phyloP scores from a whole-genome alignment of 441 rosid species.

The Erodium texanum region DNA sequence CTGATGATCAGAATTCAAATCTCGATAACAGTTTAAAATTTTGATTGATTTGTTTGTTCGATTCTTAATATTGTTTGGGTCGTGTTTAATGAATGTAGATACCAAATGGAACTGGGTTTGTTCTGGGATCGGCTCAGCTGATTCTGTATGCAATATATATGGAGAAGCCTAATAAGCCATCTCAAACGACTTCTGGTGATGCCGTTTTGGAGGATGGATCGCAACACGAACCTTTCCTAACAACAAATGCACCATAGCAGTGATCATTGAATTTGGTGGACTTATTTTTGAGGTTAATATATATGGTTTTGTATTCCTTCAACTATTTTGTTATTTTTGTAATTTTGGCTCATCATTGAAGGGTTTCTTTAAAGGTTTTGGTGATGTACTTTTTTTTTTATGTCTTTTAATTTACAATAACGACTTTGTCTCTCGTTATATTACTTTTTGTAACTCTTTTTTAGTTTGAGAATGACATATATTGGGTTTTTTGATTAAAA shows the following conservation, averaged over 20 bases:
- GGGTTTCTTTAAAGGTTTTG: too few species aligned
- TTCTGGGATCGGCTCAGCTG: slow-evolving; percentile 58
- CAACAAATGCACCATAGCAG: background rate
- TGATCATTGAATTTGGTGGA: background rate
- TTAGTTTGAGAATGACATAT: too few species aligned
- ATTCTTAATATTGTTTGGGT: background rate
- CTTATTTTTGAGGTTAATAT: background rate
- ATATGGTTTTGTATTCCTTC: too few species aligned
- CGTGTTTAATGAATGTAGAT: slow-evolving; percentile 26
- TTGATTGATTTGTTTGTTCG: too few species aligned
- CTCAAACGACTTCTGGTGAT: slow-evolving; percentile 7
- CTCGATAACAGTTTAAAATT: background rate
- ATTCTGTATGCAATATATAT: slow-evolving; percentile 52
- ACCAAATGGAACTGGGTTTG: slow-evolving; percentile 64
- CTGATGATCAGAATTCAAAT: background rate
- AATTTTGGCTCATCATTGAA: too few species aligned
- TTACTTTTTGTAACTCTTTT: too few species aligned
- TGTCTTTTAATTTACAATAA: too few species aligned
- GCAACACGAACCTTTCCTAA: slow-evolving; percentile 24
- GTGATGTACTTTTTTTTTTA: too few species aligned
- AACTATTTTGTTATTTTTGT: too few species aligned
- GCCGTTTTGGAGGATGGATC: slow-evolving; percentile 28
- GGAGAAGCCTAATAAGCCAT: slow-evolving; percentile 29
- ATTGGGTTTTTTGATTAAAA: too few species aligned
- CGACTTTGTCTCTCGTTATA: too few species aligned